Evolutionary conservation across 306 rosid species (phyloP), one percentile per base, ranked within the genome.

Genomic region (Luffa acutangula): DNA sequence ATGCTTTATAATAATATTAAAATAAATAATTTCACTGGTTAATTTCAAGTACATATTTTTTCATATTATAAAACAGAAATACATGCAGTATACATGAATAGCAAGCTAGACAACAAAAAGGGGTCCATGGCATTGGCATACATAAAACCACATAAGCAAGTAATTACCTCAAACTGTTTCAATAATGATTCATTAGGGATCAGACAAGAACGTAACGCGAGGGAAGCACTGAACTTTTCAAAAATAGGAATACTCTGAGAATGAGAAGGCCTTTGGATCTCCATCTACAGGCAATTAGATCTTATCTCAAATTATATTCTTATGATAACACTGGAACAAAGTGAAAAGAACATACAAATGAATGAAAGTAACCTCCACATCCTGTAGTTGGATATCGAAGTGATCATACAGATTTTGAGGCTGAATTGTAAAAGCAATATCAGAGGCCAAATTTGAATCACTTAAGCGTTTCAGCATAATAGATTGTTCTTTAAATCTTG

Each of bases 111-210:
- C 12, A 5, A 31, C 6, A 33, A 49, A 71, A 71, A 49, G 25
- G 59, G 57, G 15, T 51, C 2, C 2, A 7, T 12, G 41, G 17
- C 79, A 39, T 37, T 12, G 41, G 17, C 79, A 39, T 37, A n/a
- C 31, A 60, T 4, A 42, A 77, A 77, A 62, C 15, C 7, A 17
- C 39, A 20, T 20, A 17, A 31, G 31, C 33, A 41, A 17, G 42
- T 14, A 46, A 77, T 69, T 87, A 93, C 98, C 98, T 95, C 92
- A 80, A 95, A 82, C 84, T 87, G 93, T 84, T 89, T 91, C 84
- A 82, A 78, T 77, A 86, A 81, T 74, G 97, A 85, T 83, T 92
- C 93, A 63, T 92, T 89, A 12, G 89, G 84, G 79, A 95, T 88
- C 82, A 87, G 52, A 81, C 91, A 92, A 82, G 77, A 78, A 59